Base-by-base conservation (phyloP, 106 monocot species). In the Vanilla planifolia region DNA sequence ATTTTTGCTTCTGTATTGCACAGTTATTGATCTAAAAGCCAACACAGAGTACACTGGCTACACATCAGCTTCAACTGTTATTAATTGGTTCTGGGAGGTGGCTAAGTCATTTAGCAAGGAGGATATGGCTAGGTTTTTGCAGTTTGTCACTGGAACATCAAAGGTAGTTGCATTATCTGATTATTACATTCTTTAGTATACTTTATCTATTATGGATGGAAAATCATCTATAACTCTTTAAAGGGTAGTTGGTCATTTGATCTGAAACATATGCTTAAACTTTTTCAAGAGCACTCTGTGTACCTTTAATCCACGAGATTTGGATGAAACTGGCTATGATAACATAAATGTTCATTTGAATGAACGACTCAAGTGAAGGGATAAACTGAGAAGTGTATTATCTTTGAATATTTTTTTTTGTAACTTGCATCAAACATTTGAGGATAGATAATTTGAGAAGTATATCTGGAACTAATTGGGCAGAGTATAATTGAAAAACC, bases 1-100 rank as follows among this genome's bases (percentile, higher is more conserved):
- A n/a, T 50, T 8, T 11, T 67, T 10, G 20, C 17, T 17, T 50
- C 2, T 50, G 6, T 22, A 24, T 50, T 6, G 20, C 50, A 8
- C 64, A 88, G 88, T 88, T 51, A 76, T 80, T 74, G 88, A 88
- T 73, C 63, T 88, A 33, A 73, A 72, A 67, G 76, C 79, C 26
- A 88, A 83, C 36, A 65, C 83, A 14, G 88, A 88, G 44, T 88
- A 88, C 67, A 79, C 81, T 61, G 88, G 88, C 13, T 88, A 83
- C 48, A 67, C 76, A 11, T 36, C 70, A 45, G 83, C 83, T 64
- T 83, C 79, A 56, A 35, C 63, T 22, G 70, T 77, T 51, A 71
- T 88, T 35, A 73, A 74, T 17, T 88, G 88, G 83, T 88, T 88
- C 56, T 88, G 88, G 88, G 83, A 88, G 26, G 88, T 83, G 13